These are phyloP conservation scores for Echites panduratus DNA, from an alignment of 257 asterid species.

Conservation along the genomic window DNA sequence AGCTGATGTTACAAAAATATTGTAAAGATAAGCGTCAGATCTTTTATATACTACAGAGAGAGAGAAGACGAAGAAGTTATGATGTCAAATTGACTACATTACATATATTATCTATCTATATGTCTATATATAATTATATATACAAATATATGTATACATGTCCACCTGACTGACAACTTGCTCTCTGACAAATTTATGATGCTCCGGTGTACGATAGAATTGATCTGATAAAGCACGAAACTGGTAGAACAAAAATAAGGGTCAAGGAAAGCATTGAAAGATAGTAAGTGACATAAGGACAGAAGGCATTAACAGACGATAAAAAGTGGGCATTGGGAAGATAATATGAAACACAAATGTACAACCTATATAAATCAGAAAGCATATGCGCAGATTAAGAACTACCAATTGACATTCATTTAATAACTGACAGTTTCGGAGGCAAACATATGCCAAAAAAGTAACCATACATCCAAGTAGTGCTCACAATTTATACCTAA, in stretches of 20 bases:
- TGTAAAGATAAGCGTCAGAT: constrained; percentile 19
- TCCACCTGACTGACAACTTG: constrained; percentile 83
- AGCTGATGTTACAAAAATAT: constrained; percentile 54
- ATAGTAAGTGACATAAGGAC: not conserved
- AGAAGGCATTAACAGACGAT: not conserved
- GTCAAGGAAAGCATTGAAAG: constrained; percentile 1
- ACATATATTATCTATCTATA: too few relatives aligned
- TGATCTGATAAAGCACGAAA: constrained; percentile 94
- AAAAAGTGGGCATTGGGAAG: not conserved
- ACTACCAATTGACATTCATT: not conserved
- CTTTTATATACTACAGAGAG: constrained; percentile 5
- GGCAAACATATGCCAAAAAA: not conserved
- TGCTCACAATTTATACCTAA: not conserved
- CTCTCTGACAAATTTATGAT: constrained; percentile 85
- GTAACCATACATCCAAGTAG: not conserved
- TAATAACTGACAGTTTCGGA: not conserved
- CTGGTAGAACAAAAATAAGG: constrained; percentile 17
- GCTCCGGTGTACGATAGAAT: constrained; percentile 80
- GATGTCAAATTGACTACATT: too few relatives aligned
- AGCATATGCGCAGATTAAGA: not conserved
- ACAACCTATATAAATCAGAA: not conserved
- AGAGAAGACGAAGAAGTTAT: not conserved
- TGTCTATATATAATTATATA: too few relatives aligned
- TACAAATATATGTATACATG: not conserved
- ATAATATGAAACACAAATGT: not conserved